Conservation (phyloP, 371 early-diverging fungal species). For the Conidiobolus coronatus region DNA sequence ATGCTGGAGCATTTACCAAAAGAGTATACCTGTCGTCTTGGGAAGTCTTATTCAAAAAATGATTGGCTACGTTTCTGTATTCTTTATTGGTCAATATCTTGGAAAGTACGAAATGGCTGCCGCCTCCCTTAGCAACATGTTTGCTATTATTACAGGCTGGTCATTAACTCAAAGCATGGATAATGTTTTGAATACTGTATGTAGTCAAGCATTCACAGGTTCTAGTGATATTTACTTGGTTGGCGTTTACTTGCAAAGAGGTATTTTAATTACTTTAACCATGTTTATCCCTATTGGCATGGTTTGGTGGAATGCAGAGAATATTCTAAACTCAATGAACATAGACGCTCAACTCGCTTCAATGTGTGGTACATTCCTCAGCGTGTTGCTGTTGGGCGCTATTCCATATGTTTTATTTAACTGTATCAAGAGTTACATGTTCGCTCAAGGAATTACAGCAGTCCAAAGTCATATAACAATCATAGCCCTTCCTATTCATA, state of each 20-base stretch:
- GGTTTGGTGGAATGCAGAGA: constrained; percentile 45
- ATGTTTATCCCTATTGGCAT: constrained; percentile 41
- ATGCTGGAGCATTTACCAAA: no score
- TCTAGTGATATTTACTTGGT: constrained; percentile 35
- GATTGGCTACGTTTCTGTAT: no score
- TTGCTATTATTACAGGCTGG: constrained; percentile 62
- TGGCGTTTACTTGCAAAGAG: constrained; percentile 64
- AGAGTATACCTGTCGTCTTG: no score
- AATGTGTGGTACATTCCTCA: constrained; percentile 29
- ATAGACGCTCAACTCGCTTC: constrained; percentile 25
- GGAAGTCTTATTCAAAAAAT: no score
- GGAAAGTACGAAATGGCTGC: constrained; percentile 1
- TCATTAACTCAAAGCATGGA: constrained; percentile 52
- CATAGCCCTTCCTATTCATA: constrained; percentile 46
- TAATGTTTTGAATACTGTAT: constrained; percentile 71
- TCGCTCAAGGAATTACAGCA: constrained; percentile 61
- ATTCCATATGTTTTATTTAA: constrained; percentile 55
- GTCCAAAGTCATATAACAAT: constrained; percentile 49
- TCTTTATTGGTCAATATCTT: no score
- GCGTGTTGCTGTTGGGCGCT: constrained; percentile 38
- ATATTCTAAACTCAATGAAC: constrained; percentile 22
- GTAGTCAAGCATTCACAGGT: constrained; percentile 66
- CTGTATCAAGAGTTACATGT: constrained; percentile 52
- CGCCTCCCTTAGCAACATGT: constrained; percentile 10
- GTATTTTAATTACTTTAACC: constrained; percentile 34